Evolutionary conservation across 2,329 filamentous ascomycete species (phyloP), one percentile per base, ranked within the genome.

Genomic region (Exophiala xenobiotica): DNA sequence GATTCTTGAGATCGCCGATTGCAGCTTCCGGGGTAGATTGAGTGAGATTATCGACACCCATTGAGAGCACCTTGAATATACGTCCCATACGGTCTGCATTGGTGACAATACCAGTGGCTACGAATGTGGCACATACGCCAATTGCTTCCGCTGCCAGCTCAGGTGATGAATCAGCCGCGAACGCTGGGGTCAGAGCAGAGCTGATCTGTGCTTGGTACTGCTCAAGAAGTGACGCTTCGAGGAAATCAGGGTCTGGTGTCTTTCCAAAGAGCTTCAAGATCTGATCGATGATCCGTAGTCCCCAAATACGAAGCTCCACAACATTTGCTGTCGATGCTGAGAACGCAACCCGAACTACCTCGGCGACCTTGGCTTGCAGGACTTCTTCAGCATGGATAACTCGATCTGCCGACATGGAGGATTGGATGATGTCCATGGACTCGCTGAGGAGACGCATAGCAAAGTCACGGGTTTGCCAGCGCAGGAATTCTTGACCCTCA

Each of bases 131-230:
- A 64, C 93, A 99, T 5, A 99, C 93, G 63, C 95, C 95, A 58
- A 99, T 89, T 12, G 95, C 93, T 66, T 96, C 92, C 0, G 93
- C 91, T 6, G 93, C 95, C 12, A 99, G 77, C 68, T 99, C 93
- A 0, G 95, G 91, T 0, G 92, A 96, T 0, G 93, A 99, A 68
- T 99, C 93, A 3, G 86, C 86, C 1, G 93, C 91, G 71, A 99
- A 99, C 0, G 93, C 95, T 3, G 93, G 93, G 0, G 95, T 99
- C 55, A 99, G 77, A 0, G 93, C 93, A 14, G 93, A 97, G 63
- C 91, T 91, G 66, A 99, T 99, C 67, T 99, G 93, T 4, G 93
- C 93, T 70, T 99, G 95, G 64, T 99, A 99, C 69, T 99, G 93
- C 68, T 99, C 95, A 3, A 99, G 79, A 12, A 99, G 78, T 71